Conservation (phyloP, 768 basidiomycete genomes). For the Lyophyllum semitale region DNA sequence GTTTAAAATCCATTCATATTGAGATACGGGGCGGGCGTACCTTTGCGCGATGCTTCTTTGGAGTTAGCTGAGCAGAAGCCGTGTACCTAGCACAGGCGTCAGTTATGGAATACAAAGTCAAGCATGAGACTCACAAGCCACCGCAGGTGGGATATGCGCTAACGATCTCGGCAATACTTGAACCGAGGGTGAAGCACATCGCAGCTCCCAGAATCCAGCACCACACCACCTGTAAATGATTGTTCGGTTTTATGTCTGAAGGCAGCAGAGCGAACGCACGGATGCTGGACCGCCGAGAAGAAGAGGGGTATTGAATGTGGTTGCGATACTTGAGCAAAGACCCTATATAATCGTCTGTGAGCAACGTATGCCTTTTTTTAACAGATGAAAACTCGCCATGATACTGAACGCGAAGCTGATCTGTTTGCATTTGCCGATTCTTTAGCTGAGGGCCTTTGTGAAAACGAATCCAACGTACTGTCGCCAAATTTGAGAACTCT, state of each 20-base stretch:
- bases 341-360: conserved; percentile 38
- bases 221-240: conserved; percentile 52
- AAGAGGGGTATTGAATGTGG: conserved; percentile 77
- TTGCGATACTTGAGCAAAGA: conserved; percentile 74
- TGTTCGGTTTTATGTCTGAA: background rate
- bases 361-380: background rate
- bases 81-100: conserved; percentile 52
- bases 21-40: conserved; percentile 29
- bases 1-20: background rate
- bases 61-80: conserved; percentile 77
- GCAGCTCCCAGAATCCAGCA: conserved; percentile 73
- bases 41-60: conserved; percentile 61
- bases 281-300: conserved; percentile 70
- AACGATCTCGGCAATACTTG: conserved; percentile 77
- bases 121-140: conserved; percentile 52
- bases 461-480: conserved; percentile 40
- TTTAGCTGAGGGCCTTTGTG: background rate
- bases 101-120: background rate
- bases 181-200: conserved; percentile 76
- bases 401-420: conserved; percentile 80
- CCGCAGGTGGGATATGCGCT: conserved; percentile 77
- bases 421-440: conserved; percentile 28
- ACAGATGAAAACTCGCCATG: conserved; percentile 44
- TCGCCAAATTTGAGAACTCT: conserved; percentile 84
- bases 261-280: conserved; percentile 33